These are phyloP conservation scores for Xeromyces bisporus DNA, from an alignment of 495 filamentous ascomycete genomes.

Conservation along the genomic window DNA sequence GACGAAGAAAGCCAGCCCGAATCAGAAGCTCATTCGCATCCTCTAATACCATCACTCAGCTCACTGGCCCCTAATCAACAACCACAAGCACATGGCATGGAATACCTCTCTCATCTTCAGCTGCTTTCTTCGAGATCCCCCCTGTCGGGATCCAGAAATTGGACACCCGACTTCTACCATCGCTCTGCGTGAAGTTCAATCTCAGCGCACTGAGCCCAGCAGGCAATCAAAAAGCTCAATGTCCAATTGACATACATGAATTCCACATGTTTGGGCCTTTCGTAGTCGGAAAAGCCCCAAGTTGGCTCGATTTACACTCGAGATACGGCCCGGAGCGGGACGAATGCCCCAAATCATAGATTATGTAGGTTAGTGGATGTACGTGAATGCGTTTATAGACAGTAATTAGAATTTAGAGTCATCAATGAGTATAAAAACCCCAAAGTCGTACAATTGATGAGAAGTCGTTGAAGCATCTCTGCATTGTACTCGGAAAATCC, in stretches of 20 bases:
- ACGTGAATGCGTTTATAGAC: no score
- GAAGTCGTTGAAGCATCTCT: no score
- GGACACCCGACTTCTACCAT: conserved; percentile 47
- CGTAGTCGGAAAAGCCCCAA: conserved; percentile 5
- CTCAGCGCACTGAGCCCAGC: conserved; percentile 3
- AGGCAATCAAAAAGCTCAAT: conserved; percentile 6
- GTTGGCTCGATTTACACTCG: conserved; percentile 8
- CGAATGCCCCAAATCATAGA: conserved; percentile 13
- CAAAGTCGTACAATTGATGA: no score
- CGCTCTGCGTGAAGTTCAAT: conserved; percentile 20
- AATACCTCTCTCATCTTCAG: conserved; percentile 27
- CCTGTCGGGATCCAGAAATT: conserved; percentile 64
- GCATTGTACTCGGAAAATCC: no score
- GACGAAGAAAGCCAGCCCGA: conserved; percentile 64
- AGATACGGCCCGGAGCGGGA: conserved; percentile 11
- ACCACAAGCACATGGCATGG: background rate
- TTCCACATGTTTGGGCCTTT: conserved; percentile 7
- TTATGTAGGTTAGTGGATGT: conserved; percentile 1
- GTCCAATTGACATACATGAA: conserved; percentile 8
- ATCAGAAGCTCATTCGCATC: conserved; percentile 62
- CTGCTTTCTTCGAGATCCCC: conserved; percentile 42
- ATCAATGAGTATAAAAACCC: background rate
- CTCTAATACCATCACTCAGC: conserved; percentile 16
- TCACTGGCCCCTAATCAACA: background rate
- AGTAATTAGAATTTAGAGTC: no score